A percentile compares a stretch with the other conserved stretches of the same genome.
These are phyloP conservation scores for Carallia brachiata DNA, from an alignment of 345 rosid genomes.

Conservation along the genomic window DNA sequence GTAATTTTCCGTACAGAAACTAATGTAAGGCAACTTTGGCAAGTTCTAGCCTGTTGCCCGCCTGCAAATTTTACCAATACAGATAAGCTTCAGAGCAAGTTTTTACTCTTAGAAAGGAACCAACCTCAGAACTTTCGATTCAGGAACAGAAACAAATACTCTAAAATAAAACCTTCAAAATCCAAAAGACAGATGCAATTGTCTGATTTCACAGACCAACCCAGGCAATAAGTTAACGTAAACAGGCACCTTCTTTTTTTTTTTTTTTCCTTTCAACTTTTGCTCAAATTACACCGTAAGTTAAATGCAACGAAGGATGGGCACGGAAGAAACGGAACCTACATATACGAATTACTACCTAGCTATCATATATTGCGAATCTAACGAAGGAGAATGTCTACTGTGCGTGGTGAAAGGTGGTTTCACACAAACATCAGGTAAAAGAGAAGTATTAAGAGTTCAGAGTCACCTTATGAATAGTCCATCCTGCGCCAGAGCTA, in stretches of 20 bases:
- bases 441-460: conserved; percentile 18
- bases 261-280: neutral
- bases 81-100: no score
- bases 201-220: no score
- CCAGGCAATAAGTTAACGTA: conserved; percentile 3
- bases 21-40: no score
- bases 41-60: no score
- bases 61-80: no score
- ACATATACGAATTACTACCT: conserved; percentile 21
- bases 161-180: no score
- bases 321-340: conserved; percentile 22
- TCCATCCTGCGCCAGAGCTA: conserved; percentile 30
- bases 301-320: conserved; percentile 17
- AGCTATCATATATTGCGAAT: conserved; percentile 28
- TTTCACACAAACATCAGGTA: conserved; percentile 27
- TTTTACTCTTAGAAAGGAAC: no score
- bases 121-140: no score
- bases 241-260: conserved; percentile 36
- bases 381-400: conserved; percentile 26
- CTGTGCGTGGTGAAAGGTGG: conserved; percentile 16
- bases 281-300: conserved; percentile 33
- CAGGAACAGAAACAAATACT: no score
- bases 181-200: no score
- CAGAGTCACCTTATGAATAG: conserved; percentile 28
- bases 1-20: no score